phyloP scores from a whole-genome alignment of 1,139 yeast genomes.

The Pichia sp. region DNA sequence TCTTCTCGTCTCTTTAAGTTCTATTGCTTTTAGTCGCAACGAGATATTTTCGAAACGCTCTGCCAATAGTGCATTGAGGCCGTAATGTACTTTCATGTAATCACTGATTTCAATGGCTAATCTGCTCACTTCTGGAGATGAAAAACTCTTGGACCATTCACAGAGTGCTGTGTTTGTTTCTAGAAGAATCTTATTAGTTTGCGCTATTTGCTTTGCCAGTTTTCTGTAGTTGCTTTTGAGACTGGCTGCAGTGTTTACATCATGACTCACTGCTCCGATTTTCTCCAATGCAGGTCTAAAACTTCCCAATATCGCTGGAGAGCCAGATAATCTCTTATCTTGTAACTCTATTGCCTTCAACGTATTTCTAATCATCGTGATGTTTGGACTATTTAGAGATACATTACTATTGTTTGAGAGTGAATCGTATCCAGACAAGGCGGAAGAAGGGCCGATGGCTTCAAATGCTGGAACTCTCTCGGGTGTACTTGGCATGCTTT shows the following conservation, averaged over 20 bases:
- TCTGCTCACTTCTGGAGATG: slow-evolving; percentile 6
- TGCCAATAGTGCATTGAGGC: slow-evolving; percentile 3
- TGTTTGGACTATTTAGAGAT: background rate
- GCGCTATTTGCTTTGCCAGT: slow-evolving; percentile 1
- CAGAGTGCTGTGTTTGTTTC: slow-evolving; percentile 1
- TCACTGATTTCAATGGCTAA: slow-evolving; percentile 7
- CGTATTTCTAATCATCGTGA: background rate
- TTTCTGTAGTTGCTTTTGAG: slow-evolving; percentile 3
- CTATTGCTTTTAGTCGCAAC: slow-evolving; percentile 1
- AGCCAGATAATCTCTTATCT: background rate
- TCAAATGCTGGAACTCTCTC: background rate
- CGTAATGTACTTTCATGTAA: slow-evolving; percentile 4
- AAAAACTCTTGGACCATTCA: slow-evolving; percentile 8
- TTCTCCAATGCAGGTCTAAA: slow-evolving; percentile 12
- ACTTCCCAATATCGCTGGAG: background rate
- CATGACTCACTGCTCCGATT: slow-evolving; percentile 10
- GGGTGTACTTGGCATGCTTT: background rate
- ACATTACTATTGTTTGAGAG: background rate
- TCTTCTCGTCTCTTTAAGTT: slow-evolving; percentile 4
- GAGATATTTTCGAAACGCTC: slow-evolving; percentile 5
- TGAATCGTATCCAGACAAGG: background rate
- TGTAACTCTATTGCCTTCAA: background rate
- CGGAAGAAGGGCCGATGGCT: background rate
- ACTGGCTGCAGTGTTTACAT: slow-evolving; percentile 3
- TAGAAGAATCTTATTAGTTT: slow-evolving; percentile 1